Evolutionary conservation across 176 grass and related monocot species (phyloP).

Genomic region (Ananas comosus): DNA sequence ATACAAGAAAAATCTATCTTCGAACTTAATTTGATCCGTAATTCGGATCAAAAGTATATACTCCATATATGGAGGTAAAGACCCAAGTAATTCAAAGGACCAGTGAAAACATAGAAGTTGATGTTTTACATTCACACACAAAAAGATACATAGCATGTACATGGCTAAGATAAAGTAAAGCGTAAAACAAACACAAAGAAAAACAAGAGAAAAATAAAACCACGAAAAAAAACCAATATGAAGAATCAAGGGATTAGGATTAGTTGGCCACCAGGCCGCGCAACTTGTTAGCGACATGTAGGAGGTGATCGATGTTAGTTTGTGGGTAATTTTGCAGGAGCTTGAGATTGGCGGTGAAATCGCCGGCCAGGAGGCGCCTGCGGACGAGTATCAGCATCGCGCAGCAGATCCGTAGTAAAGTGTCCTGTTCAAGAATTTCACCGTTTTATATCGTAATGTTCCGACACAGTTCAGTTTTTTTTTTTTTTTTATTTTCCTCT

Average conservation of each 20-base stretch:
- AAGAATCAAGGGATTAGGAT: background rate
- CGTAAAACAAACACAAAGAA: too few relatives aligned
- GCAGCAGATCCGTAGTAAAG: constrained; percentile 73
- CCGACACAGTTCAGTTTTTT: background rate
- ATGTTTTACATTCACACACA: too few relatives aligned
- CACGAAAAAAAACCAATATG: background rate
- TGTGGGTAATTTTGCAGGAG: constrained; percentile 83
- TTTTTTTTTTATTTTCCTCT: too few relatives aligned
- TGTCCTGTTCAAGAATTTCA: constrained; percentile 38
- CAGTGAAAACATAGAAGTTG: too few relatives aligned
- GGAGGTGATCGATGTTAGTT: constrained; percentile 67
- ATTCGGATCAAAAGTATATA: too few relatives aligned
- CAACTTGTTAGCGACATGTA: constrained; percentile 91
- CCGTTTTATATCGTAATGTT: background rate
- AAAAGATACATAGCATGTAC: too few relatives aligned
- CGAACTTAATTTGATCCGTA: too few relatives aligned
- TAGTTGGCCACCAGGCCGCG: constrained; percentile 44
- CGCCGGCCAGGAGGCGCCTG: constrained; percentile 77
- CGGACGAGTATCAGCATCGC: constrained; percentile 97
- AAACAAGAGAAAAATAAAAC: too few relatives aligned
- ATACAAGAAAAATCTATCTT: too few relatives aligned
- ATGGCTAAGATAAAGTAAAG: too few relatives aligned
- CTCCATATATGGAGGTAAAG: too few relatives aligned
- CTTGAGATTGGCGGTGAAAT: constrained; percentile 98
- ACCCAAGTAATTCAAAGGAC: too few relatives aligned